Percentiles rank a stretch among this genome's conserved stretches.
Conservation (phyloP, 352 stramenopile species). For the Phytophthora rubi region DNA sequence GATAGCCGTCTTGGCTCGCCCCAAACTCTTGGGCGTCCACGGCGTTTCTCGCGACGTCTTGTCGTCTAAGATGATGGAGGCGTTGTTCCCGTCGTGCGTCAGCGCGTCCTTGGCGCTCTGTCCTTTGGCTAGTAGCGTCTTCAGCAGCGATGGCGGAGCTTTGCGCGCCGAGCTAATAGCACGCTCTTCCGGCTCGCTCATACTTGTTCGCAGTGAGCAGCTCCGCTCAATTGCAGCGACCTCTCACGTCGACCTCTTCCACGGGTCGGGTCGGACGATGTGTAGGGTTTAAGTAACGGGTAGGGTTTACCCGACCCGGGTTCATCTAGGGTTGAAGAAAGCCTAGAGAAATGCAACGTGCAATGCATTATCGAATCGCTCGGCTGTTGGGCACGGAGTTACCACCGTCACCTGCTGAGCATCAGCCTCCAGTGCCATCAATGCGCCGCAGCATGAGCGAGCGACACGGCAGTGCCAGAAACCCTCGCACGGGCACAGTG, state of each 20-base stretch:
- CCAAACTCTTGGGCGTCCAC: constrained; percentile 87
- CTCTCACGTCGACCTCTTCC: constrained; percentile 16
- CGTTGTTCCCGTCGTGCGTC: constrained; percentile 81
- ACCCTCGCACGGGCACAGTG: constrained; percentile 13
- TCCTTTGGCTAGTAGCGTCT: constrained; percentile 43
- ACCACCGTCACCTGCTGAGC: background rate
- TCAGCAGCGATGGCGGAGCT: constrained; percentile 41
- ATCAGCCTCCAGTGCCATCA: background rate
- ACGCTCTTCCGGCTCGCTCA: constrained; percentile 20
- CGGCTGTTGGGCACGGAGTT: constrained; percentile 1
- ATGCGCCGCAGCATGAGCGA: constrained; percentile 38
- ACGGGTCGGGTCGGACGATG: background rate
- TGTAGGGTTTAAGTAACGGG: constrained; percentile 1
- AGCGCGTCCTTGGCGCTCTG: constrained; percentile 40
- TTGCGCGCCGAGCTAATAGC: background rate
- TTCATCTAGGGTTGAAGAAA: constrained; percentile 35
- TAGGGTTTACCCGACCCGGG: constrained; percentile 15
- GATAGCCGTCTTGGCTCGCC: constrained; percentile 83
- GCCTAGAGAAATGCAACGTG: constrained; percentile 25
- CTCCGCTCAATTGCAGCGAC: constrained; percentile 17
- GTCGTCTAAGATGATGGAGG: constrained; percentile 75
- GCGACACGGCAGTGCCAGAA: constrained; percentile 11
- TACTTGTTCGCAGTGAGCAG: background rate
- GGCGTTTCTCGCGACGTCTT: constrained; percentile 54
- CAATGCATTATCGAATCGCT: constrained; percentile 27